phyloP scores from a whole-genome alignment of 2,329 filamentous ascomycete species.

The Ophiocordyceps camponoti-leonardi region DNA sequence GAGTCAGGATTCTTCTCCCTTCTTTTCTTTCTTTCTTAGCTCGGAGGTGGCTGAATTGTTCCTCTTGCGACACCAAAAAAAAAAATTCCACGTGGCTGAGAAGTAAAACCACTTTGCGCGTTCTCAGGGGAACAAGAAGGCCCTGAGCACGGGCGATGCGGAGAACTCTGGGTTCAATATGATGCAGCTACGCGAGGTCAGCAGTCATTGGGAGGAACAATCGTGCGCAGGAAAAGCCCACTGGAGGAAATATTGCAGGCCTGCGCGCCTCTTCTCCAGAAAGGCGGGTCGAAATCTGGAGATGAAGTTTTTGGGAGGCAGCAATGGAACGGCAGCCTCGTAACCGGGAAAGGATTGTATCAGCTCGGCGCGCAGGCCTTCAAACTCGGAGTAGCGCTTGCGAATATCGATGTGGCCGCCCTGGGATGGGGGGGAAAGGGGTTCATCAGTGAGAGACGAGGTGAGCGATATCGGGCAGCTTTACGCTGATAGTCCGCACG shows the following conservation, averaged over 20 bases:
- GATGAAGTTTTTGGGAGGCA: conserved; percentile 83
- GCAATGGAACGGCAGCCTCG: conserved; percentile 65
- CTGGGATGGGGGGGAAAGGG: no score
- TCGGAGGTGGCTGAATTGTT: background rate
- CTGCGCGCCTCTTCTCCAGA: conserved; percentile 65
- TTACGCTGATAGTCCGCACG: conserved; percentile 69
- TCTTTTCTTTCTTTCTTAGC: background rate
- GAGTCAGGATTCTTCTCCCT: background rate
- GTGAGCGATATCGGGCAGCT: conserved; percentile 8
- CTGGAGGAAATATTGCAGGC: conserved; percentile 88
- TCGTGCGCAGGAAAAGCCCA: conserved; percentile 26
- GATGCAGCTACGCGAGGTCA: conserved; percentile 7
- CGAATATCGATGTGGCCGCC: conserved; percentile 44
- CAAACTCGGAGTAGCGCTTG: conserved; percentile 85
- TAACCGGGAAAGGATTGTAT: conserved; percentile 71
- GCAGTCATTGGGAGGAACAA: background rate
- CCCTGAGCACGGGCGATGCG: conserved; percentile 8
- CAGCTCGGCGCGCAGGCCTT: conserved; percentile 59
- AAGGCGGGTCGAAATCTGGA: conserved; percentile 75
- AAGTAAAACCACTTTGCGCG: background rate
- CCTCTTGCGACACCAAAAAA: no score
- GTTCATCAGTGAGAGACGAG: background rate
- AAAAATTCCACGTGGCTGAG: no score
- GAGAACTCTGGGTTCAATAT: conserved; percentile 8
- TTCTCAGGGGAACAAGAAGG: conserved; percentile 7